Conservation (phyloP, 176 grass and related monocot genomes). For the Oryza meridionalis region DNA sequence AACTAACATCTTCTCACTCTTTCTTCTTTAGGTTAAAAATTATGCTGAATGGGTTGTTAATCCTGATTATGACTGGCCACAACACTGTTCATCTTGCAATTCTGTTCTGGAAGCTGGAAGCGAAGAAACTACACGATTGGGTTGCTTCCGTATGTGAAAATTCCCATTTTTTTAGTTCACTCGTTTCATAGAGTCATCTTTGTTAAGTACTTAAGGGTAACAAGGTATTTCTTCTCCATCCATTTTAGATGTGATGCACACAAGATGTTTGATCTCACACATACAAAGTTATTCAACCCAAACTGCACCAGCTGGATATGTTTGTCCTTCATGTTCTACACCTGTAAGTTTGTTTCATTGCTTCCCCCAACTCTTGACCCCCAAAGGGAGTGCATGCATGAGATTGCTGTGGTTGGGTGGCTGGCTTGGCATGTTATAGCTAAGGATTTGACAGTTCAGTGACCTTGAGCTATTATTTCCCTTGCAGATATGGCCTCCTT, state of each 20-base stretch:
- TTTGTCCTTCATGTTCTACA: constrained; percentile 79
- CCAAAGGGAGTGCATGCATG: background rate
- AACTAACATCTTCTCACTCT: constrained; percentile 19
- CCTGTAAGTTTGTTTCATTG: constrained; percentile 57
- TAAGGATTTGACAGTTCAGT: constrained; percentile 33
- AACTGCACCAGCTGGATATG: constrained; percentile 92
- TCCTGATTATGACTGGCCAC: constrained; percentile 96
- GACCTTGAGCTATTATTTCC: constrained; percentile 32
- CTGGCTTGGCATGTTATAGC: constrained; percentile 3
- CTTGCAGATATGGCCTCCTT: constrained; percentile 90
- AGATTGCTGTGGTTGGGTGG: no score
- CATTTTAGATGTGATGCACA: constrained; percentile 84
- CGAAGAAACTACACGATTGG: constrained; percentile 86
- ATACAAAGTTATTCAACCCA: constrained; percentile 70
- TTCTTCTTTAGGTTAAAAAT: constrained; percentile 83
- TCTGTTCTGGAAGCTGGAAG: constrained; percentile 69
- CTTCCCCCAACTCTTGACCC: background rate
- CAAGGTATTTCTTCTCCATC: constrained; percentile 15
- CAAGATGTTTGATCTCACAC: constrained; percentile 88
- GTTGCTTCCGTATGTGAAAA: constrained; percentile 91
- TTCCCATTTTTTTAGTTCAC: constrained; percentile 36
- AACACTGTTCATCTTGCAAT: constrained; percentile 86
- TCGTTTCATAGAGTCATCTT: constrained; percentile 37
- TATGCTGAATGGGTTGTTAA: constrained; percentile 99
- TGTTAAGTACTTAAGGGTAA: constrained; percentile 29